Evolutionary conservation across 2,329 filamentous ascomycete genomes (phyloP), one percentile per base, ranked within the genome.

Genomic region (Didymosphaeria variabile): DNA sequence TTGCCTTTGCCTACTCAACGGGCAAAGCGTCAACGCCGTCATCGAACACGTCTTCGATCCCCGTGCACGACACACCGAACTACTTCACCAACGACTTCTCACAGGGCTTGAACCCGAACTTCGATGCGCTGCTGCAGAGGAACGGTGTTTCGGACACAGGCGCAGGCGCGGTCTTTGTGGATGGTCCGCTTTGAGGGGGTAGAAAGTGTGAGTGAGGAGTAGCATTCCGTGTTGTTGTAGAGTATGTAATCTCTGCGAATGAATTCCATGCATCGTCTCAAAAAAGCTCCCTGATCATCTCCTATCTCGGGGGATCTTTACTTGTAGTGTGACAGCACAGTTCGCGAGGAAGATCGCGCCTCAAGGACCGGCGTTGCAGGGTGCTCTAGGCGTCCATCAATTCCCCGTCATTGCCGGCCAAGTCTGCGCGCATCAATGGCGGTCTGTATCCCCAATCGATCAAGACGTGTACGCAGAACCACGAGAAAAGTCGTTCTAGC

Each of bases 21-120:
- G 56, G 49, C 23, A 72, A 67, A 53, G 68, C 71, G 0, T 64
- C 66, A 5, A 61, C 62, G 17, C 72, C 73, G 3, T 56, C 59
- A 1, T 70, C 65, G 17, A 69, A 67, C 23, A 65, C 63, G 3
- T 68, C 70, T 1, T 63, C 54, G 19, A 70, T 76, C 29, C 61
- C 67, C 0, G 63, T 72, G 5, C 72, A 76, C 52, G 72, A 75
- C 46, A 68, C 68, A 10, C 68, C 69, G 32, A 72, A 70, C n/a
- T 75, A 75, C 42, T 68, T 72, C 42, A 71, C 50, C 32, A 71
- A 75, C 45, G 72, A 74, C 42, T 74, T 76, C 44, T 62, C 63
- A 1, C 50, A 52, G 0, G 73, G 71, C 7, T 59, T 59, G 21
- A 76, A 76, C 40, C 17, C 69, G 10, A 67, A 71, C 19, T 76